A percentile compares a stretch with the other conserved stretches of the same genome.
Conservation (phyloP, 495 filamentous ascomycete genomes). For the Collariella sp. region DNA sequence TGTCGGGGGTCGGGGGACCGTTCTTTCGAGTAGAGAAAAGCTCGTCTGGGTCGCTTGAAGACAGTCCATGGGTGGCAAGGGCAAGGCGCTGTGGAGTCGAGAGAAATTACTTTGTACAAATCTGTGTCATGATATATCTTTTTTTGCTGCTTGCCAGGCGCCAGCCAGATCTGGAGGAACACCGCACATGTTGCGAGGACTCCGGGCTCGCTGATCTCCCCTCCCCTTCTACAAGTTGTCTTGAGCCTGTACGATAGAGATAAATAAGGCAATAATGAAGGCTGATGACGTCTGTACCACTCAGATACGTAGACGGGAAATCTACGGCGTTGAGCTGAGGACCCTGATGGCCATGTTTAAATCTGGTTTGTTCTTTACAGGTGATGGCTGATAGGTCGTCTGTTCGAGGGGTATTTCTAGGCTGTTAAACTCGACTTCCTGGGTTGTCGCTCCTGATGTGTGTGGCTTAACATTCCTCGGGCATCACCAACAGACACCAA, state of each 20-base stretch:
- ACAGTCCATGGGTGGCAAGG: constrained; percentile 1
- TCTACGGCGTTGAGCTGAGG: too few species aligned
- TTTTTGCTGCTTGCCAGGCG: not conserved
- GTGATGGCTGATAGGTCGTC: too few species aligned
- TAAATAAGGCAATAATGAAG: constrained; percentile 25
- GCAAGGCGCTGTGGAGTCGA: constrained; percentile 14
- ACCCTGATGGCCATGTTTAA: too few species aligned
- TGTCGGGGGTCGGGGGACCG: not conserved
- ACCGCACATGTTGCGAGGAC: constrained; percentile 12
- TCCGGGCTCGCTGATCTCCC: constrained; percentile 22
- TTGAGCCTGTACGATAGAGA: constrained; percentile 29
- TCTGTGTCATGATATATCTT: constrained; percentile 17
- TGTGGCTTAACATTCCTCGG: too few species aligned
- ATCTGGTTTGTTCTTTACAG: too few species aligned
- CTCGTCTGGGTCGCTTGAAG: not conserved
- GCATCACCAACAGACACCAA: too few species aligned
- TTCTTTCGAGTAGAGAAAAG: too few species aligned
- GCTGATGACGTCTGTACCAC: not conserved
- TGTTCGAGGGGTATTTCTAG: too few species aligned
- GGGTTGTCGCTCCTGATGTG: too few species aligned
- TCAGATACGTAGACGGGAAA: too few species aligned
- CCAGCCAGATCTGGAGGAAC: constrained; percentile 8
- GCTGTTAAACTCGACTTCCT: too few species aligned
- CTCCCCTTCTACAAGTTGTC: constrained; percentile 26
- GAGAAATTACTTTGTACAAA: constrained; percentile 10